Percentiles rank a stretch among this genome's conserved stretches.
Evolutionary conservation across 805 yeast species (phyloP).

Genomic region (Candida nitratophila): DNA sequence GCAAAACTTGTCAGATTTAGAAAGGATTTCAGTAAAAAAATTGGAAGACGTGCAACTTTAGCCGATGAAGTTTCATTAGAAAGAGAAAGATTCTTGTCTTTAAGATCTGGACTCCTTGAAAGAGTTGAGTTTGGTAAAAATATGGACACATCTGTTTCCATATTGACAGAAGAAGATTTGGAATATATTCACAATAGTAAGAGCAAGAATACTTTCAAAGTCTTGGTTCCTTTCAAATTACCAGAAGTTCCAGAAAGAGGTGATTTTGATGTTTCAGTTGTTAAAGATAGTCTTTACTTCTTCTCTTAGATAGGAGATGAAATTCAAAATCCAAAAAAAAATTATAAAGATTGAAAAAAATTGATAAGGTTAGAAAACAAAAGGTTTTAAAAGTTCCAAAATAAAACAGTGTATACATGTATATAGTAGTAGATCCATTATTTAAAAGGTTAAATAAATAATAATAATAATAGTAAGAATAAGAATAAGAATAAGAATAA

Average conservation of each 20-base stretch:
- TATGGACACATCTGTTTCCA: slow-evolving; percentile 66
- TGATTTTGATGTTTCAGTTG: slow-evolving; percentile 68
- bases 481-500: no score
- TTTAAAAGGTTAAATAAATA: not conserved
- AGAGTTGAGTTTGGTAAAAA: slow-evolving; percentile 41
- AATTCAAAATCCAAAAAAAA: no score
- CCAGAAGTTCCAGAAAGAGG: slow-evolving; percentile 79
- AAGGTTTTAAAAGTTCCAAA: no score
- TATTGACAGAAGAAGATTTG: slow-evolving; percentile 28
- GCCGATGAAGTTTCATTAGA: slow-evolving; percentile 74
- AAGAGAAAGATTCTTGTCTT: slow-evolving; percentile 47
- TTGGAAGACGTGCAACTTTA: slow-evolving; percentile 52
- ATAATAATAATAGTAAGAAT: no score
- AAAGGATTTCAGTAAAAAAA: slow-evolving; percentile 35
- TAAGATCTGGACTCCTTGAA: slow-evolving; percentile 45
- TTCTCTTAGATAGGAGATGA: slow-evolving; percentile 34
- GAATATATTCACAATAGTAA: slow-evolving; percentile 2
- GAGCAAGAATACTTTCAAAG: slow-evolving; percentile 22
- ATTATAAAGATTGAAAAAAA: no score
- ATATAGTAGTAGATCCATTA: no score
- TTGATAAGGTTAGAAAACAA: no score
- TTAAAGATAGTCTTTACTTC: slow-evolving; percentile 73
- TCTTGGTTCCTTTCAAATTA: slow-evolving; percentile 60
- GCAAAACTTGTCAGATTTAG: slow-evolving; percentile 42
- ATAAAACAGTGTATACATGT: no score